Percentiles rank a stretch among this genome's conserved stretches.
These are phyloP conservation scores for Rostrohypoxylon terebratum DNA, from an alignment of 495 filamentous ascomycete species.

Conservation along the genomic window DNA sequence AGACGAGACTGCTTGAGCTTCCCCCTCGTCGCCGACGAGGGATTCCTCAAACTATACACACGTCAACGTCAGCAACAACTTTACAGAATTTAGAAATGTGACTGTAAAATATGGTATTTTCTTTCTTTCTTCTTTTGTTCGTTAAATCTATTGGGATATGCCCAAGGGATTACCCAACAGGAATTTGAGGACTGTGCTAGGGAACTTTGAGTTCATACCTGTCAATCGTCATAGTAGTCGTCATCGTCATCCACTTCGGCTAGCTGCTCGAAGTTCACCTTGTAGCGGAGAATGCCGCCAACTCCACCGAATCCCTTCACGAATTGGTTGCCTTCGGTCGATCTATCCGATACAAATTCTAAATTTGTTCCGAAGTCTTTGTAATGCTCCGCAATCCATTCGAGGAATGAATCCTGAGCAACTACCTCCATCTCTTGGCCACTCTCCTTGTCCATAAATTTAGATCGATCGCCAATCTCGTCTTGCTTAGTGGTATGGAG, in stretches of 20 bases:
- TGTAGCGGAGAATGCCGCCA: conserved; percentile 96
- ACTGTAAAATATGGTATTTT: conserved; percentile 7
- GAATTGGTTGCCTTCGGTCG: conserved; percentile 98
- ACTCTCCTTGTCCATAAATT: conserved; percentile 94
- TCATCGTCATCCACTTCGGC: conserved; percentile 95
- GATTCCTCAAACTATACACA: conserved; percentile 83
- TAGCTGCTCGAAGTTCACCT: conserved; percentile 99
- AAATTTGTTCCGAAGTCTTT: conserved; percentile 96
- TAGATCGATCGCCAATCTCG: conserved; percentile 76
- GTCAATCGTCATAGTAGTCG: conserved; percentile 94
- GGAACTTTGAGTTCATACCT: conserved; percentile 36
- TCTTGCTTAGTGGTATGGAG: conserved; percentile 90
- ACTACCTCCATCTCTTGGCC: conserved; percentile 96
- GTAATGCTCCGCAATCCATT: conserved; percentile 98
- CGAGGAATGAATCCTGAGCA: conserved; percentile 88
- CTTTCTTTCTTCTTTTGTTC: conserved; percentile 15
- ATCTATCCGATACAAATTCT: conserved; percentile 97
- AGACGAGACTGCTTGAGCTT: conserved; percentile 75
- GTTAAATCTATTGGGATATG: conserved; percentile 11
- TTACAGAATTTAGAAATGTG: conserved; percentile 10
- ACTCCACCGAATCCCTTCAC: conserved; percentile 99
- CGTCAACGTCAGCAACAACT: conserved; percentile 35
- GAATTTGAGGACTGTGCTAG: background rate
- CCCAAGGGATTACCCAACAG: conserved; percentile 8
- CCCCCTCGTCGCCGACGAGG: conserved; percentile 92